Percentiles rank a stretch among this genome's conserved stretches.
phyloP scores from a whole-genome alignment of 495 filamentous ascomycete genomes.

The Pseudomonodictys pantanalensis region DNA sequence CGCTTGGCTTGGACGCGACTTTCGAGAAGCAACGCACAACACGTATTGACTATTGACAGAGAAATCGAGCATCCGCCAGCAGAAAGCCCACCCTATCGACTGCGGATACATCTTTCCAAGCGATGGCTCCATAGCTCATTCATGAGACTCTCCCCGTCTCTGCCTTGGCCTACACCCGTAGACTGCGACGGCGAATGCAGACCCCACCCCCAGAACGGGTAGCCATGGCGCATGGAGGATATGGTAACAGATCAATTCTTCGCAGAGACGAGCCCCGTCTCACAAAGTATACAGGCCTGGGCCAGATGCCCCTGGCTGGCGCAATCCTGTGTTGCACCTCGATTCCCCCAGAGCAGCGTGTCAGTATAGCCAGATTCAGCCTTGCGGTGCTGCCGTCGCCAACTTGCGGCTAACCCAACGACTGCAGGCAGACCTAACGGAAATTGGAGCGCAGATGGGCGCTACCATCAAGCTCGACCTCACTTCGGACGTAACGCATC shows the following conservation, averaged over 20 bases:
- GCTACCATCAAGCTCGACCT: slow-evolving; percentile 82
- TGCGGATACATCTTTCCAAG: no score
- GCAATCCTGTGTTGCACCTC: slow-evolving; percentile 90
- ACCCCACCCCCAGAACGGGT: neutral
- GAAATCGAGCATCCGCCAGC: neutral
- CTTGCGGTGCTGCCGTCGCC: neutral
- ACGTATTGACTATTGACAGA: neutral
- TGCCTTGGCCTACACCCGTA: neutral
- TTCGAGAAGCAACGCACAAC: neutral
- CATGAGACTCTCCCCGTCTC: no score
- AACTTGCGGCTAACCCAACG: neutral
- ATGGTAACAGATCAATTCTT: slow-evolving; percentile 1
- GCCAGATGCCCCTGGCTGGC: slow-evolving; percentile 62
- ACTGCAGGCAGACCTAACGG: slow-evolving; percentile 63
- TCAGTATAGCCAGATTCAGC: slow-evolving; percentile 46
- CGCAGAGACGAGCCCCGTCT: neutral
- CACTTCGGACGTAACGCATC: slow-evolving; percentile 93
- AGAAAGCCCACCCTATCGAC: no score
- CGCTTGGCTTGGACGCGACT: slow-evolving; percentile 7
- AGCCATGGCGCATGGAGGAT: slow-evolving; percentile 6
- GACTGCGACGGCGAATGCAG: neutral
- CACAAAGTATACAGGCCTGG: slow-evolving; percentile 25
- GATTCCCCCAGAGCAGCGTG: slow-evolving; percentile 75
- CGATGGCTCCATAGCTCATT: no score
- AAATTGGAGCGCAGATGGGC: slow-evolving; percentile 75